These are phyloP conservation scores for Nematodospora anomalae DNA, from an alignment of 1,139 yeast species.

Conservation along the genomic window DNA sequence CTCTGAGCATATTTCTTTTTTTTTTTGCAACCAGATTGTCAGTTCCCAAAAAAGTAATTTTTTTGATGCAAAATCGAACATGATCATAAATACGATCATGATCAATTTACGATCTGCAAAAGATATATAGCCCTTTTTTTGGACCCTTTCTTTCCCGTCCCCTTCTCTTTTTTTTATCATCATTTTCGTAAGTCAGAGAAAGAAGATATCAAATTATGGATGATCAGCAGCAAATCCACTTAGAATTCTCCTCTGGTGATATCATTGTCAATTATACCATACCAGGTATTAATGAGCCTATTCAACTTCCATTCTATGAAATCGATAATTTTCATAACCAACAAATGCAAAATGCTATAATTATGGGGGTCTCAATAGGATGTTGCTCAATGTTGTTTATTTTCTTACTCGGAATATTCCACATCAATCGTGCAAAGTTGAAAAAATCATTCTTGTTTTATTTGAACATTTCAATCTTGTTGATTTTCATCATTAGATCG, in stretches of 20 bases:
- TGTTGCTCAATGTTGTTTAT: slow-evolving; percentile 24
- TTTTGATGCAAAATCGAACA: not conserved
- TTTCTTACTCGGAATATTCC: slow-evolving; percentile 33
- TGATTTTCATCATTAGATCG: slow-evolving; percentile 57
- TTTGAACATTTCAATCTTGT: slow-evolving; percentile 60
- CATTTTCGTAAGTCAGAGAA: no score
- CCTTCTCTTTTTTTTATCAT: no score
- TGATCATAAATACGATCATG: not conserved
- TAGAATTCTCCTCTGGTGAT: slow-evolving; percentile 6
- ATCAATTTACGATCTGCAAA: no score
- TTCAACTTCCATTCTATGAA: slow-evolving; percentile 9
- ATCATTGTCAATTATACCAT: slow-evolving; percentile 10
- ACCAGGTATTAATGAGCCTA: slow-evolving; percentile 9
- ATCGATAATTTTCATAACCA: slow-evolving; percentile 7
- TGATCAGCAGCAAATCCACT: not conserved
- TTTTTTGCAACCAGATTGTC: not conserved
- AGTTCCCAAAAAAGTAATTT: not conserved
- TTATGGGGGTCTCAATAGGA: slow-evolving; percentile 30
- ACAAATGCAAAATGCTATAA: slow-evolving; percentile 6
- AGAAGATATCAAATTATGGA: no score
- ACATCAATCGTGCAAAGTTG: slow-evolving; percentile 36
- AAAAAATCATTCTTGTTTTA: slow-evolving; percentile 57
- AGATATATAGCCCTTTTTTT: no score
- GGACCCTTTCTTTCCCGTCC: no score
- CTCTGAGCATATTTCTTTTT: not conserved